A percentile compares a stretch with the other conserved stretches of the same genome.
Evolutionary conservation across 768 basidiomycete genomes (phyloP).

Genomic region (Lentinula sp.): DNA sequence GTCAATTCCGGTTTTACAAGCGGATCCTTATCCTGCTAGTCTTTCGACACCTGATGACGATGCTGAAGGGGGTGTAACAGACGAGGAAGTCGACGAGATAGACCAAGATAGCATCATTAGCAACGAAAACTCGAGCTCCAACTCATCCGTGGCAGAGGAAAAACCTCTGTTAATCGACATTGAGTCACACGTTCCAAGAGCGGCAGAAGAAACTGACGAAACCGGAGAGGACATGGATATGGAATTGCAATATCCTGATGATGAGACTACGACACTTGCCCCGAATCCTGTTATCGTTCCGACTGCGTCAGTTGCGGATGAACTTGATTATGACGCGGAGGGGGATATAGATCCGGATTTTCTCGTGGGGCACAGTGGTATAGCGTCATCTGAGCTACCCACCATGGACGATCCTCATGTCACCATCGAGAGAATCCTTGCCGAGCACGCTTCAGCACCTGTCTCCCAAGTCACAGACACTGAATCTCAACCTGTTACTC

Average conservation of each 20-base stretch:
- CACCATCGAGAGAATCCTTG: background rate
- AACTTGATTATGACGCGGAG: conserved; percentile 26
- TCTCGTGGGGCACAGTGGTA: conserved; percentile 6
- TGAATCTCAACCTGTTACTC: background rate
- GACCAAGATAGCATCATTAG: background rate
- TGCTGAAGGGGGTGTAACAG: background rate
- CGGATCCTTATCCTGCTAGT: conserved; percentile 42
- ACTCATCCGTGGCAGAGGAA: background rate
- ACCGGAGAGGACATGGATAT: conserved; percentile 7
- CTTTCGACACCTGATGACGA: conserved; percentile 34
- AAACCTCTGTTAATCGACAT: background rate
- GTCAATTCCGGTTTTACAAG: conserved; percentile 22
- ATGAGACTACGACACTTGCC: background rate
- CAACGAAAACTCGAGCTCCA: background rate
- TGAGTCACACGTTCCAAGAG: background rate
- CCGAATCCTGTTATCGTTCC: background rate
- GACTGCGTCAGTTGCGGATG: conserved; percentile 1
- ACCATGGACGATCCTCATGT: background rate
- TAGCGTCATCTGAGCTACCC: background rate
- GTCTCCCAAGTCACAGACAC: background rate
- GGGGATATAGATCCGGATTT: conserved; percentile 31
- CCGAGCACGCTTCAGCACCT: background rate
- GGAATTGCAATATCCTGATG: conserved; percentile 17
- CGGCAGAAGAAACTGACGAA: background rate
- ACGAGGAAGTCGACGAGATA: conserved; percentile 2